These are phyloP conservation scores for Ceratocystis variospora DNA, from an alignment of 2,329 filamentous ascomycete genomes.

Conservation along the genomic window DNA sequence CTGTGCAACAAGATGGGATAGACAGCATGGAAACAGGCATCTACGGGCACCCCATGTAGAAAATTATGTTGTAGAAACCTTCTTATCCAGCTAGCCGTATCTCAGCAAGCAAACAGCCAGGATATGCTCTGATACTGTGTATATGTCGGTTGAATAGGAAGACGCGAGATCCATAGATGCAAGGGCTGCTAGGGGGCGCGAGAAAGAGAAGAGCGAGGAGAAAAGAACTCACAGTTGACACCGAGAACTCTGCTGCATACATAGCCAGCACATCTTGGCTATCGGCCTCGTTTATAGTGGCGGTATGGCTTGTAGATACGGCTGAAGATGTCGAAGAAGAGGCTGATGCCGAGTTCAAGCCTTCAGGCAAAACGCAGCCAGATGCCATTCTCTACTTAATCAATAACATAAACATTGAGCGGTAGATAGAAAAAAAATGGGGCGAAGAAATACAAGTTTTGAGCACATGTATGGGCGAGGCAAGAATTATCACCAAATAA, in stretches of 20 bases:
- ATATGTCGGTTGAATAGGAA: not conserved
- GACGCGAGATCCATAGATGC: not conserved
- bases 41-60: no score
- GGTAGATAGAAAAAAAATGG: not conserved
- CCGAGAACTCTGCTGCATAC: conserved; percentile 16
- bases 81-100: not conserved
- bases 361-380: not conserved
- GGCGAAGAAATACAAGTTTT: not conserved
- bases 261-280: conserved; percentile 16
- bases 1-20: no score
- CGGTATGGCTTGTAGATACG: not conserved
- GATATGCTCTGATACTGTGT: not conserved
- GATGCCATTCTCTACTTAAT: conserved; percentile 6
- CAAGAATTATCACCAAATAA: not conserved
- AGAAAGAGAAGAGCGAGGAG: not conserved
- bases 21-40: no score
- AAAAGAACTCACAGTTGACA: conserved; percentile 8
- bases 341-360: not conserved
- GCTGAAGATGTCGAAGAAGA: not conserved
- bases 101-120: not conserved
- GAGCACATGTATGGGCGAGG: not conserved
- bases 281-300: conserved; percentile 7
- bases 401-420: not conserved
- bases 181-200: not conserved
- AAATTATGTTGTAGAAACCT: not conserved